These are phyloP conservation scores for Plasmodium blacklocki DNA, from an alignment of 169 alveolate genomes.

Conservation along the genomic window DNA sequence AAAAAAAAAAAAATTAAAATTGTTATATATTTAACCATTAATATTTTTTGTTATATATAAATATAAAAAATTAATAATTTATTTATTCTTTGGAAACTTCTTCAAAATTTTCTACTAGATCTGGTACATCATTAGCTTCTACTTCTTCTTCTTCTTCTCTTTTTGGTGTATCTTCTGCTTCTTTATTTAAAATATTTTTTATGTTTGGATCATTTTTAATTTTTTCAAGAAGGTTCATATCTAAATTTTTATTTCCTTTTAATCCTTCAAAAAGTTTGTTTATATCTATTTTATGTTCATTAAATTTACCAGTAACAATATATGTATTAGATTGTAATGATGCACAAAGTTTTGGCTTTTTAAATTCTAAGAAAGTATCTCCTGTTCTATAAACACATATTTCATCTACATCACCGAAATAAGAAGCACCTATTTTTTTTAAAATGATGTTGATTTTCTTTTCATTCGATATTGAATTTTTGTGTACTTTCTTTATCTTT, in stretches of 20 bases:
- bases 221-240: constrained; percentile 78
- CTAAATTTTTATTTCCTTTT: constrained; percentile 83
- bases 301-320: constrained; percentile 94
- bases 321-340: constrained; percentile 95
- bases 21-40: neutral
- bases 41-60: neutral
- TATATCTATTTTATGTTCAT: constrained; percentile 91
- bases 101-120: constrained; percentile 88
- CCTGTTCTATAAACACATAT: constrained; percentile 96
- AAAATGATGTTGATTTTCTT: constrained; percentile 93
- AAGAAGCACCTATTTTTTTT: constrained; percentile 94
- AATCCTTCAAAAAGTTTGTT: constrained; percentile 86
- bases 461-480: constrained; percentile 92
- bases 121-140: constrained; percentile 80
- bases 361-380: constrained; percentile 93
- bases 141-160: constrained; percentile 15
- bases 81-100: constrained; percentile 71
- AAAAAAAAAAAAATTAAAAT: neutral
- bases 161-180: constrained; percentile 42
- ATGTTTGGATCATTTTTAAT: constrained; percentile 78
- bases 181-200: constrained; percentile 70
- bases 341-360: constrained; percentile 94
- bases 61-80: neutral
- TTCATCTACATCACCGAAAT: constrained; percentile 96
- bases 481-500: constrained; percentile 92